Evolutionary conservation across 306 rosid species (phyloP).

Genomic region (Psophocarpus tetragonolobus): DNA sequence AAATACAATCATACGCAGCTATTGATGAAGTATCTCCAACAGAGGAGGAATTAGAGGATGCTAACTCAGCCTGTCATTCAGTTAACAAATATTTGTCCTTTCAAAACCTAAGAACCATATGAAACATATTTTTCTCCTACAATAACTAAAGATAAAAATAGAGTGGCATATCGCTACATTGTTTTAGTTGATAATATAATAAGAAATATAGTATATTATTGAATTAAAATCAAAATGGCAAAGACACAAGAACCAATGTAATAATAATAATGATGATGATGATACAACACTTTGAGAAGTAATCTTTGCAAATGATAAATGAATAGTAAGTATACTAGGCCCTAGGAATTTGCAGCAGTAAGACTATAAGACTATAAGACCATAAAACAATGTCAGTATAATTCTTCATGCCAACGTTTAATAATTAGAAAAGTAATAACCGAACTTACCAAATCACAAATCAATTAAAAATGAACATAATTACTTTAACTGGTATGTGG

Average conservation of each 20-base stretch:
- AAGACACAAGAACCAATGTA: neutral
- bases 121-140: conserved; percentile 19
- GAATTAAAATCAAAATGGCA: neutral
- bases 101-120: conserved; percentile 28
- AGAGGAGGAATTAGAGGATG: conserved; percentile 50
- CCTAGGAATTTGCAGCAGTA: neutral
- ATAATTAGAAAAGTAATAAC: neutral
- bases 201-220: neutral
- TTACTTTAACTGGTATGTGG: neutral
- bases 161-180: neutral
- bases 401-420: neutral
- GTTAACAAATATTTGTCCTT: conserved; percentile 22
- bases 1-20: conserved; percentile 41
- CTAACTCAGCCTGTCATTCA: conserved; percentile 57
- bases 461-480: neutral
- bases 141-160: neutral
- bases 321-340: neutral
- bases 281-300: neutral
- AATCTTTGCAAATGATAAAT: conserved; percentile 1
- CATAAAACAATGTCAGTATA: neutral
- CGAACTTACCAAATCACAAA: neutral
- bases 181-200: conserved; percentile 14
- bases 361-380: neutral
- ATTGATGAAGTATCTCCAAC: conserved; percentile 50
- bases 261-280: neutral